Conservation (phyloP, 441 rosid genomes). For the Pelargonium cotyledonis region DNA sequence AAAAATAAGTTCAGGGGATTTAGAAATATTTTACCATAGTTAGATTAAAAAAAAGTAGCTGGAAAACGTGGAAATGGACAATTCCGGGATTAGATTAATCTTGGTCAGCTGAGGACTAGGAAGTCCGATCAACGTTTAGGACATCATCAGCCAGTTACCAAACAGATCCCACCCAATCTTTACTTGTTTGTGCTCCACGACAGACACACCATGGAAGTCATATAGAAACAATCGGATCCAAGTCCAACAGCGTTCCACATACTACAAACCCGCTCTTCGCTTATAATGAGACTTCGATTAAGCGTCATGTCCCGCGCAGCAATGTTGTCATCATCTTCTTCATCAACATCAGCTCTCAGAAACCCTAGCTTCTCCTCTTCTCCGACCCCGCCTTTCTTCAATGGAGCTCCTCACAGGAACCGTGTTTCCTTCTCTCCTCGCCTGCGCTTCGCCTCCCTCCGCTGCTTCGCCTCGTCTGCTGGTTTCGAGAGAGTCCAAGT, state of each 20-base stretch:
- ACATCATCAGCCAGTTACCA: background rate
- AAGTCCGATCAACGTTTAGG: background rate
- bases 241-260: background rate
- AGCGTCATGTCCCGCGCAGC: slow-evolving; percentile 38
- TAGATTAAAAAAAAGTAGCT: no score
- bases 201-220: background rate
- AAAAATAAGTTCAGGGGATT: no score
- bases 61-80: no score
- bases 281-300: slow-evolving; percentile 20
- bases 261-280: background rate
- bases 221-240: background rate
- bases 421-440: slow-evolving; percentile 34
- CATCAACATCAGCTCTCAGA: slow-evolving; percentile 20
- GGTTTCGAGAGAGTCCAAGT: slow-evolving; percentile 62
- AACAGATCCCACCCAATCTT: background rate
- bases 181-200: background rate
- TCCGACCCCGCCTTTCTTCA: slow-evolving; percentile 7
- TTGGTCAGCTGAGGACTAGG: no score
- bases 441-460: slow-evolving; percentile 41
- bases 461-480: slow-evolving; percentile 59
- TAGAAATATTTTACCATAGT: no score
- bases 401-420: slow-evolving; percentile 21
- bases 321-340: slow-evolving; percentile 28
- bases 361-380: slow-evolving; percentile 25
- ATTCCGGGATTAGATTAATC: no score